Conservation (phyloP, 1,139 yeast species). For the Lodderomyces oxycetoniae region DNA sequence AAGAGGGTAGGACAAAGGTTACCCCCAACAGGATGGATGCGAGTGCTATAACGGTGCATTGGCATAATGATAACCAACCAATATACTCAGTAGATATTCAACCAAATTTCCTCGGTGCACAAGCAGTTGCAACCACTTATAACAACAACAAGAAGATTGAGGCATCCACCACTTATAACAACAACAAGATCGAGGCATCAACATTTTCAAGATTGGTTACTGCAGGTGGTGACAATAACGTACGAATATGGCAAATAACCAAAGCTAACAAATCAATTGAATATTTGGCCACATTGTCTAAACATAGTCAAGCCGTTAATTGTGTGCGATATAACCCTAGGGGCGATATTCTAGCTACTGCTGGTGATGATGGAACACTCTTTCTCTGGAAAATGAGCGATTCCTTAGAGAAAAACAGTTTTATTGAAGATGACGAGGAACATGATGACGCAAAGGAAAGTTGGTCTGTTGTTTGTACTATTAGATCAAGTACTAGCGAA, state of each 20-base stretch:
- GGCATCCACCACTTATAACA: neutral
- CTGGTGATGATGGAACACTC: conserved; percentile 92
- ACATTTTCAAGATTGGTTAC: conserved; percentile 55
- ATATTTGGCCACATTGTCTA: conserved; percentile 70
- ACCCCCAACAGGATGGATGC: conserved; percentile 58
- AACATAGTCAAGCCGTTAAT: conserved; percentile 94
- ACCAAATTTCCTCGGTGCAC: conserved; percentile 28
- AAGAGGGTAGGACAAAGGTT: too few relatives aligned
- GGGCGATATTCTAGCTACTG: conserved; percentile 73
- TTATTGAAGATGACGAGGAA: conserved; percentile 44
- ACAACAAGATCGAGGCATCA: too few relatives aligned
- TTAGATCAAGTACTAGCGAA: conserved; percentile 47
- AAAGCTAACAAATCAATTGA: conserved; percentile 28
- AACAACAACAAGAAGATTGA: neutral
- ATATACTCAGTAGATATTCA: conserved; percentile 82
- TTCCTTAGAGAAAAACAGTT: conserved; percentile 46
- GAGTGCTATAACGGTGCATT: conserved; percentile 61
- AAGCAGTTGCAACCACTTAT: too few relatives aligned
- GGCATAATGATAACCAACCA: conserved; percentile 81
- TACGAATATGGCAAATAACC: conserved; percentile 55
- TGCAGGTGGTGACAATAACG: conserved; percentile 92
- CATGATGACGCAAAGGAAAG: conserved; percentile 57
- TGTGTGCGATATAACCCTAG: conserved; percentile 73
- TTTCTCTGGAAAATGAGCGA: conserved; percentile 71
- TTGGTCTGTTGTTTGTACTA: conserved; percentile 47